Evolutionary conservation across 345 rosid genomes (phyloP).

Genomic region (Aquilaria sinensis): DNA sequence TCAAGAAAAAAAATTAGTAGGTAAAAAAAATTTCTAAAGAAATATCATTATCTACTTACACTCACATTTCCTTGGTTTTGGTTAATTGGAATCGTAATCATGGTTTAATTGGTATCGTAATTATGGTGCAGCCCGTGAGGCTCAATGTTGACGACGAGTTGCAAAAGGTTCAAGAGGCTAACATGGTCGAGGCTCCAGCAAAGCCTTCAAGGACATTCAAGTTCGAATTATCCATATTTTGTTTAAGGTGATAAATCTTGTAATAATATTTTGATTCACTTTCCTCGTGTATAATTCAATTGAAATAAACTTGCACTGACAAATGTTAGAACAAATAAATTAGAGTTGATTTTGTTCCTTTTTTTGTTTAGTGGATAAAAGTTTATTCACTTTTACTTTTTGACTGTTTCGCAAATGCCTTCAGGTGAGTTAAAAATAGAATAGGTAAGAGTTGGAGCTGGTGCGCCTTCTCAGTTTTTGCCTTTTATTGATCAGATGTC

Average conservation of each 20-base stretch:
- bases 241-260: slow-evolving; percentile 50
- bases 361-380: background rate
- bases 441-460: slow-evolving; percentile 42
- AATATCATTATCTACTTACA: no score
- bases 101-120: slow-evolving; percentile 27
- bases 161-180: slow-evolving; percentile 47
- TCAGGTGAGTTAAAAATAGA: slow-evolving; percentile 50
- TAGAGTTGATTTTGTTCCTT: no score
- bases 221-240: slow-evolving; percentile 71
- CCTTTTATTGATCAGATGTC: background rate
- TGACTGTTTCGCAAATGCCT: slow-evolving; percentile 48
- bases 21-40: no score
- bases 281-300: no score
- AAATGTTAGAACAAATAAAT: no score
- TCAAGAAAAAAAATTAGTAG: no score
- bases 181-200: slow-evolving; percentile 73
- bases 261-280: background rate
- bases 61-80: no score
- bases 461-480: background rate
- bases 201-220: slow-evolving; percentile 68
- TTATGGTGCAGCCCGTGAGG: slow-evolving; percentile 3
- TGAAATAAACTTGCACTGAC: no score
- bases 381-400: slow-evolving; percentile 4
- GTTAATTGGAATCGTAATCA: slow-evolving; percentile 17
- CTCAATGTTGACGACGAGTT: slow-evolving; percentile 42